phyloP scores from a whole-genome alignment of 1,284 basidiomycete genomes.

The Apiotrichum veenhuisii region DNA sequence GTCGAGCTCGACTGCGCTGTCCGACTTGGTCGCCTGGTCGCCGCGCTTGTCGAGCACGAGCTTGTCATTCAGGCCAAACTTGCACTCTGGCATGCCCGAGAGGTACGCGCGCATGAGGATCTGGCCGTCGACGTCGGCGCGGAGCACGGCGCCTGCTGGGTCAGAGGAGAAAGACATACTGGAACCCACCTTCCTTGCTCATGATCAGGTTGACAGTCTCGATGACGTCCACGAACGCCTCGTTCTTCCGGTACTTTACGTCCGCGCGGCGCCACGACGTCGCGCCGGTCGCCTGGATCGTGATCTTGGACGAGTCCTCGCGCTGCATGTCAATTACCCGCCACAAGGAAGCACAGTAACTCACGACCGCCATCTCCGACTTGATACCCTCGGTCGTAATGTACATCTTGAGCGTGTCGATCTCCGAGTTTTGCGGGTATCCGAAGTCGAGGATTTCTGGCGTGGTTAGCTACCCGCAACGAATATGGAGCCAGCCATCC shows the following conservation, averaged over 20 bases:
- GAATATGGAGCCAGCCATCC: neutral
- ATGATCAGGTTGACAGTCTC: constrained; percentile 95
- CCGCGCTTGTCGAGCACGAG: constrained; percentile 83
- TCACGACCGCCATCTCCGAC: constrained; percentile 69
- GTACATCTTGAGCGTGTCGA: constrained; percentile 94
- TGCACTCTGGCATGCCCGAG: constrained; percentile 92
- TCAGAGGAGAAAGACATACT: neutral
- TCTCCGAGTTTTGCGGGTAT: constrained; percentile 99
- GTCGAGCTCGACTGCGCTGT: constrained; percentile 87
- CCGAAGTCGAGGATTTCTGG: constrained; percentile 97
- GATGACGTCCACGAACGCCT: constrained; percentile 96
- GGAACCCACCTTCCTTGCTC: constrained; percentile 78
- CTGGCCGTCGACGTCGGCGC: constrained; percentile 97
- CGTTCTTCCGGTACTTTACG: constrained; percentile 97
- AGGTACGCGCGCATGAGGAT: constrained; percentile 98
- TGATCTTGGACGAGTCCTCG: constrained; percentile 94
- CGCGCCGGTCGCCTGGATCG: constrained; percentile 88
- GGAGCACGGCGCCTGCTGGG: constrained; percentile 69
- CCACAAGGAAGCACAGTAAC: constrained; percentile 43
- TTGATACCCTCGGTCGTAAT: constrained; percentile 97
- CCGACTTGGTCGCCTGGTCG: constrained; percentile 54
- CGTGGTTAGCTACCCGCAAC: neutral
- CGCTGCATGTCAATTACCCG: constrained; percentile 51
- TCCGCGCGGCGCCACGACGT: constrained; percentile 90
- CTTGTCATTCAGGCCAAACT: constrained; percentile 97